Conservation (phyloP, 192 early-diverging fungal genomes). For the Endogone sp. region DNA sequence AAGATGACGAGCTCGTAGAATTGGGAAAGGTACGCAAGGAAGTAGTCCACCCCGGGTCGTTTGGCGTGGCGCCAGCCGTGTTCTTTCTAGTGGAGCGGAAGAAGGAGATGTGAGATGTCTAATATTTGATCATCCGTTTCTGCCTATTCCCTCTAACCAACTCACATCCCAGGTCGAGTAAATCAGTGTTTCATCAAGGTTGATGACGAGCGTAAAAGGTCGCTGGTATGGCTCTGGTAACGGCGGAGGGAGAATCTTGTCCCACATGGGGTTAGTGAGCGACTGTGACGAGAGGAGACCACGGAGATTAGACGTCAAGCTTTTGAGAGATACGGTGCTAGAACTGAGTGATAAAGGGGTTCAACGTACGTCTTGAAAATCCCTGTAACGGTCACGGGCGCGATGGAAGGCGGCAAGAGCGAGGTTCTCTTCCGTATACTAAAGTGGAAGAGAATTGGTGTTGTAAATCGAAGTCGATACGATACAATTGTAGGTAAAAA, state of each 20-base stretch:
- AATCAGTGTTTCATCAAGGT: conserved; percentile 90
- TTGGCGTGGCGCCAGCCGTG: conserved; percentile 96
- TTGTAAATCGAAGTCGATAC: background rate
- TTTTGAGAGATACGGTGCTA: conserved; percentile 23
- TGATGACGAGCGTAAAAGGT: conserved; percentile 92
- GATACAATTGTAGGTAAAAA: too few relatives aligned
- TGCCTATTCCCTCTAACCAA: too few relatives aligned
- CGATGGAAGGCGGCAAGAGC: conserved; percentile 26
- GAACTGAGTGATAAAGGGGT: background rate
- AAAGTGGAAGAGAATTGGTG: background rate
- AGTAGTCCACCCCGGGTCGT: conserved; percentile 94
- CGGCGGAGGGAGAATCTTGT: conserved; percentile 91
- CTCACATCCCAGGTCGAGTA: conserved; percentile 90
- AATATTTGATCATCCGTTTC: too few relatives aligned
- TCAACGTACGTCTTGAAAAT: conserved; percentile 19
- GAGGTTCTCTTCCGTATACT: conserved; percentile 25
- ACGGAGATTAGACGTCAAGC: conserved; percentile 10
- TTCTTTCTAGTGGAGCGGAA: conserved; percentile 58
- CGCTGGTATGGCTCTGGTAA: conserved; percentile 81
- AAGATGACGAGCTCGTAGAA: conserved; percentile 97
- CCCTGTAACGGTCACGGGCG: conserved; percentile 19
- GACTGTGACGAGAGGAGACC: too few relatives aligned
- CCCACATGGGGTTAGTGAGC: conserved; percentile 66
- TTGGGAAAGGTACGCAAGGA: conserved; percentile 84
- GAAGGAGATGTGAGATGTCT: background rate